Evolutionary conservation across 129 eudicot species (phyloP), one percentile per base, ranked within the genome.

Genomic region (Dittrichia graveolens): DNA sequence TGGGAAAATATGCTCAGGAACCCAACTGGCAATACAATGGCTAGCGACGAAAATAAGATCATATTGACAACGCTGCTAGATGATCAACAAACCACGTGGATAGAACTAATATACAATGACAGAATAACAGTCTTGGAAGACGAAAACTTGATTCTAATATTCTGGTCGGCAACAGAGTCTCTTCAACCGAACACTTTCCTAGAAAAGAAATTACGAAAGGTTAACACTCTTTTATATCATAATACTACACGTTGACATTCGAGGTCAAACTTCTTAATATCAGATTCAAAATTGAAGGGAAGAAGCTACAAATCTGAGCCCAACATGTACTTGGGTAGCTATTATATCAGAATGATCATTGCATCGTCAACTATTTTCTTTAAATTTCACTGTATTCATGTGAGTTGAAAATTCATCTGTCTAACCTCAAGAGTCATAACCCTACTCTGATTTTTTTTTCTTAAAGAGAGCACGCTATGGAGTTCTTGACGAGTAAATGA

Each of bases 131-230:
- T 35, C 2, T 40, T 15, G 43, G 19, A 73, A 16, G n/a, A 61
- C 34, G 67, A n/a, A 15, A 43, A 45, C 6, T 16, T n/a, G 69
- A 50, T 40, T 67, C 68, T 61, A 79, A 56, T 46, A 73, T 68
- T 82, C 77, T 43, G 91, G 95, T 60, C 77, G 83, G 73, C 88
- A 74, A 78, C 91, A 93, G 44, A 93, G 78, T 76, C 92, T 85
- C 82, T 73, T 80, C 83, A 93, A 79, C 72, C 82, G 83, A 54
- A 93, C 96, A 69, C 52, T 78, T 80, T 93, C 98, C 98, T 92
- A 78, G 5, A 56, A 55, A 72, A 37, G 53, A 57, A 62, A 67
- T 31, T 34, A 14, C 34, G 43, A 56, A 47, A 42, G 18, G 61
- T 15, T 67, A 47, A 65, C 55, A 7, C 15, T 50, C 24, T 2